These are phyloP conservation scores for Acanthamoeba lenticulata DNA, from an alignment of 208 protist genomes.

Conservation along the genomic window DNA sequence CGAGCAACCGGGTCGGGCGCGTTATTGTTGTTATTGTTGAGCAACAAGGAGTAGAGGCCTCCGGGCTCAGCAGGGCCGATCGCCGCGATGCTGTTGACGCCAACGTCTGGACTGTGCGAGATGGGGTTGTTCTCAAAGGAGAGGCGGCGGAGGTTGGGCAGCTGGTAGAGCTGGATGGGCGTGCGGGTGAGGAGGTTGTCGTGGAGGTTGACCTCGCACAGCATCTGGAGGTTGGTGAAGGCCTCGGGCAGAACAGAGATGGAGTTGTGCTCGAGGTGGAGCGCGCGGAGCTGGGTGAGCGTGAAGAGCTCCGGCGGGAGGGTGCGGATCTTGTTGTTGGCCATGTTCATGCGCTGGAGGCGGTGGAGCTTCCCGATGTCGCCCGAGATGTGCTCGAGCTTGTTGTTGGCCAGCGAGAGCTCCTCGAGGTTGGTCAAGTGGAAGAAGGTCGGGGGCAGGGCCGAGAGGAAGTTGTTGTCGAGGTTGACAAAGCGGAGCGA, in stretches of 20 bases:
- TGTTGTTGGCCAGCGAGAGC: conserved; percentile 63
- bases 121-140: conserved; percentile 35
- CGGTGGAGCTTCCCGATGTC: conserved; percentile 22
- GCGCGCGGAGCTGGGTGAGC: neutral
- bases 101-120: neutral
- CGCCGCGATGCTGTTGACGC: neutral
- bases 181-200: conserved; percentile 24
- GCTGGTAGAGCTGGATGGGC: conserved; percentile 39
- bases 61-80: no score
- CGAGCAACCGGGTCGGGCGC: neutral
- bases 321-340: conserved; percentile 49
- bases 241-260: conserved; percentile 33
- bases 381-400: neutral
- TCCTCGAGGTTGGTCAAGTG: conserved; percentile 22
- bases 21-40: no score
- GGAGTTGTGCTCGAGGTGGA: conserved; percentile 33
- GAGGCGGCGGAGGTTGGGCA: conserved; percentile 11
- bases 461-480: conserved; percentile 45
- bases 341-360: conserved; percentile 1
- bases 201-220: conserved; percentile 11
- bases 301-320: neutral
- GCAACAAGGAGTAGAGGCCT: neutral
- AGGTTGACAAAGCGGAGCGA: neutral
- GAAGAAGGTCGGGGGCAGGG: neutral
- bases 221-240: conserved; percentile 13